These are phyloP conservation scores for Diphasiastrum complanatum DNA, from an alignment of 83 land plant genomes.

Conservation along the genomic window DNA sequence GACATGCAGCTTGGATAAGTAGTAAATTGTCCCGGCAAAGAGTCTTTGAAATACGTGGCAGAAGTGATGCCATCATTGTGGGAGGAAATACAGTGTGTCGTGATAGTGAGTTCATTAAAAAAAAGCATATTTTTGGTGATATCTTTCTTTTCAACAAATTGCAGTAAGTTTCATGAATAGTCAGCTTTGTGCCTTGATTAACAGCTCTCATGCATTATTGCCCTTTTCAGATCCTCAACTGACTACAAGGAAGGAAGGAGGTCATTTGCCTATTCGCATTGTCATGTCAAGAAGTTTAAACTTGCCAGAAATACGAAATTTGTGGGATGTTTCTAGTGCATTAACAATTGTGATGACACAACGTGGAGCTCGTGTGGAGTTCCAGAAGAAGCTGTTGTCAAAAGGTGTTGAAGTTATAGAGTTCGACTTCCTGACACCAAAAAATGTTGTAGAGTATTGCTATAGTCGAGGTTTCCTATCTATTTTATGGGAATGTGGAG, in stretches of 20 bases:
- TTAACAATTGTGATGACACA: conserved; percentile 92
- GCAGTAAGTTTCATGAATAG: background rate
- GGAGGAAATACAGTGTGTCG: conserved; percentile 98
- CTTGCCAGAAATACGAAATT: conserved; percentile 73
- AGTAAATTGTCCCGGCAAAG: conserved; percentile 68
- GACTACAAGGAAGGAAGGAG: conserved; percentile 96
- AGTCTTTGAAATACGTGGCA: conserved; percentile 77
- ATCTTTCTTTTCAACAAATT: background rate
- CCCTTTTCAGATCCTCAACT: conserved; percentile 66
- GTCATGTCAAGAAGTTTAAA: conserved; percentile 83
- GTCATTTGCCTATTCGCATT: conserved; percentile 71
- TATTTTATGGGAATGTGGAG: conserved; percentile 97
- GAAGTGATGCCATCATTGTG: conserved; percentile 91
- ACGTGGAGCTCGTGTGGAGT: conserved; percentile 70
- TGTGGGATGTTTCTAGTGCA: conserved; percentile 72
- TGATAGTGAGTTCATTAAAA: conserved; percentile 55
- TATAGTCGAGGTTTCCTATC: conserved; percentile 83
- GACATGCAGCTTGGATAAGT: conserved; percentile 98
- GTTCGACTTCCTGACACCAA: conserved; percentile 81
- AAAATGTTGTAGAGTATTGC: conserved; percentile 77
- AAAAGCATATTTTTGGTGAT: conserved; percentile 1
- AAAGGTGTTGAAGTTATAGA: conserved; percentile 97
- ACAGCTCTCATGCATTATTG: background rate
- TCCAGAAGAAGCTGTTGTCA: conserved; percentile 59
- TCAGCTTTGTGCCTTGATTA: background rate